phyloP scores from a whole-genome alignment of 2,329 filamentous ascomycete genomes.

The Trichoderma breve region DNA sequence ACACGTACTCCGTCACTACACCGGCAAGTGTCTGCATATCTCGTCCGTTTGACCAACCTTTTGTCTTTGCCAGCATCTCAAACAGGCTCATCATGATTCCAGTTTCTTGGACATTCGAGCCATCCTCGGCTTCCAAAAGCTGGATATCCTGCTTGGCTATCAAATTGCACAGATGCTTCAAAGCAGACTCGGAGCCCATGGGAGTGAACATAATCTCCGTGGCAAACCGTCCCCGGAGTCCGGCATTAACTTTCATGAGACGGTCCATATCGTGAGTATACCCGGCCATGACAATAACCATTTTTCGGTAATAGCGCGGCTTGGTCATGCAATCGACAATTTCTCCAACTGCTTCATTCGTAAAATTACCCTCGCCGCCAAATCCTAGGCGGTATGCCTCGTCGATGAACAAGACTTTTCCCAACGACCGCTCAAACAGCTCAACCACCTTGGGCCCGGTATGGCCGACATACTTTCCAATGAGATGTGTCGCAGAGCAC shows the following conservation, averaged over 20 bases:
- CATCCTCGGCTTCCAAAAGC: neutral
- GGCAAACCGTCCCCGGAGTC: neutral
- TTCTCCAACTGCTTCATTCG: neutral
- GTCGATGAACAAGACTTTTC: slow-evolving; percentile 1
- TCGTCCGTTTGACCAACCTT: neutral
- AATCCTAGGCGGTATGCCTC: neutral
- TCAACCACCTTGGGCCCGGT: neutral
- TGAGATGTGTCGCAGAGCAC: neutral
- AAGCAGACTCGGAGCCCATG: neutral
- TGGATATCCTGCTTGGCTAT: neutral
- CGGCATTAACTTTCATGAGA: neutral
- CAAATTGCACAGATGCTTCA: neutral
- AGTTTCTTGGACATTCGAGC: neutral
- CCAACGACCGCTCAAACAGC: neutral
- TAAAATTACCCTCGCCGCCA: neutral
- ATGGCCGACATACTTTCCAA: neutral
- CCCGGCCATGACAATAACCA: slow-evolving; percentile 20
- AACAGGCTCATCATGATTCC: neutral
- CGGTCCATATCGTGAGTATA: slow-evolving; percentile 15
- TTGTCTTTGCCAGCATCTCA: neutral
- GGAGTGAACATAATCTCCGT: neutral
- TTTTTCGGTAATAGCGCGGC: slow-evolving; percentile 10
- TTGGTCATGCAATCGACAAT: slow-evolving; percentile 19
- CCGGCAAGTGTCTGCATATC: neutral
- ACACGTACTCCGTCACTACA: neutral